Conservation (phyloP, 495 filamentous ascomycete genomes). For the Penicillium argentinense region DNA sequence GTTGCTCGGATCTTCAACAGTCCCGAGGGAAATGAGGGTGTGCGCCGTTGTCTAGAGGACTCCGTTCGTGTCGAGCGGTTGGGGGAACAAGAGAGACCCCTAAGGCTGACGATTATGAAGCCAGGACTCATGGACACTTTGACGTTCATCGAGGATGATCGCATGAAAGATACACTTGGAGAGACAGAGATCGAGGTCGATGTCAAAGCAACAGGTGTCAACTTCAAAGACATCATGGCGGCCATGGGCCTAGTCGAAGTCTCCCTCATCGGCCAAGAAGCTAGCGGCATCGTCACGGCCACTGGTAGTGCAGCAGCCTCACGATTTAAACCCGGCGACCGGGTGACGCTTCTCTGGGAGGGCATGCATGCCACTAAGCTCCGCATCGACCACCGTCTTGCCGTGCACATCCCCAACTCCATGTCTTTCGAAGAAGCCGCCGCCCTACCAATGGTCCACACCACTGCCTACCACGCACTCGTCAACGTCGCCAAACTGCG, state of each 20-base stretch:
- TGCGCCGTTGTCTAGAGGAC: too few species aligned
- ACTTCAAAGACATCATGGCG: slow-evolving; percentile 16
- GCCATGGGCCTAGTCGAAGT: slow-evolving; percentile 6
- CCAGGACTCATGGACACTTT: not conserved
- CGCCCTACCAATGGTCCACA: not conserved
- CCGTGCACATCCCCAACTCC: not conserved
- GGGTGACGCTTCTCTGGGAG: not conserved
- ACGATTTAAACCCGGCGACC: not conserved
- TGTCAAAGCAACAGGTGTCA: not conserved
- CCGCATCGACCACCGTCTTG: not conserved
- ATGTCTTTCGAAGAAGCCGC: not conserved
- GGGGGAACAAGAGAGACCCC: too few species aligned
- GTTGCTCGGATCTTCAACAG: too few species aligned
- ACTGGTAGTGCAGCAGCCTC: not conserved
- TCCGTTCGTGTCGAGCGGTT: too few species aligned
- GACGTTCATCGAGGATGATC: not conserved
- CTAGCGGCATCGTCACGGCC: not conserved
- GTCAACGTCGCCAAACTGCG: not conserved
- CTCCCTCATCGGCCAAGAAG: not conserved
- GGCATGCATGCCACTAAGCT: not conserved
- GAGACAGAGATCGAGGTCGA: not conserved
- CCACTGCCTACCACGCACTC: not conserved
- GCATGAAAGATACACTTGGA: not conserved
- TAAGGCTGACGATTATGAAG: not conserved
- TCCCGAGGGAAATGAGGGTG: too few species aligned